These are phyloP conservation scores for Aureobasidium sp. DNA, from an alignment of 2,329 filamentous ascomycete species.

Conservation along the genomic window DNA sequence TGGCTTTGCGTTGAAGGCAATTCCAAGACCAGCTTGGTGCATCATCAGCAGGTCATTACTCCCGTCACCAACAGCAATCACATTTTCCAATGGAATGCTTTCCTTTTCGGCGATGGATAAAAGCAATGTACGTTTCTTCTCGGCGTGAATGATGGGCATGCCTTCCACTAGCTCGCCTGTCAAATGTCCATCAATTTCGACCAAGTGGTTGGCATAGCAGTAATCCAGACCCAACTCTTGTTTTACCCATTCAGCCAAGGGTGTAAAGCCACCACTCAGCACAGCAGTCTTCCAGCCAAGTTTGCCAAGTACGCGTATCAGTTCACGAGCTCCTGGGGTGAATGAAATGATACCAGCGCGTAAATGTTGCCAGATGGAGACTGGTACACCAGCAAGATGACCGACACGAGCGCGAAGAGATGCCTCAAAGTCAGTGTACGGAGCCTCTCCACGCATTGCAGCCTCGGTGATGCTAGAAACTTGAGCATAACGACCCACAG, in stretches of 20 bases:
- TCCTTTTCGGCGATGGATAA: slow-evolving; percentile 62
- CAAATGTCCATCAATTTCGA: slow-evolving; percentile 48
- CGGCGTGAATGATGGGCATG: slow-evolving; percentile 65
- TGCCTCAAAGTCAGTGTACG: slow-evolving; percentile 68
- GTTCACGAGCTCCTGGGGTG: slow-evolving; percentile 68
- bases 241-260: slow-evolving; percentile 80
- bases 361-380: slow-evolving; percentile 61
- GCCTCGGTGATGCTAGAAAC: slow-evolving; percentile 85
- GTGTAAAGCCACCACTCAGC: slow-evolving; percentile 84
- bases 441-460: slow-evolving; percentile 81
- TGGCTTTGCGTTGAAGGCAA: slow-evolving; percentile 80
- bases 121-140: slow-evolving; percentile 65
- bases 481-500: slow-evolving; percentile 57
- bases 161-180: slow-evolving; percentile 65
- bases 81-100: slow-evolving; percentile 55
- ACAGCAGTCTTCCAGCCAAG: slow-evolving; percentile 85
- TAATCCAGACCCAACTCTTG: slow-evolving; percentile 75
- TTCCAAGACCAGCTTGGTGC: slow-evolving; percentile 62
- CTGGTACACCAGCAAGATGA: slow-evolving; percentile 72
- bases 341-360: slow-evolving; percentile 63
- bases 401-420: slow-evolving; percentile 74
- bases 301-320: slow-evolving; percentile 65
- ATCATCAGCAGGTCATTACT: slow-evolving; percentile 81
- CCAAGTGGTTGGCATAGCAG: slow-evolving; percentile 78
- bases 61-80: slow-evolving; percentile 70